A percentile compares a stretch with the other conserved stretches of the same genome.
Evolutionary conservation across 2,329 filamentous ascomycete species (phyloP).

Genomic region (Aspergillus ibericus): DNA sequence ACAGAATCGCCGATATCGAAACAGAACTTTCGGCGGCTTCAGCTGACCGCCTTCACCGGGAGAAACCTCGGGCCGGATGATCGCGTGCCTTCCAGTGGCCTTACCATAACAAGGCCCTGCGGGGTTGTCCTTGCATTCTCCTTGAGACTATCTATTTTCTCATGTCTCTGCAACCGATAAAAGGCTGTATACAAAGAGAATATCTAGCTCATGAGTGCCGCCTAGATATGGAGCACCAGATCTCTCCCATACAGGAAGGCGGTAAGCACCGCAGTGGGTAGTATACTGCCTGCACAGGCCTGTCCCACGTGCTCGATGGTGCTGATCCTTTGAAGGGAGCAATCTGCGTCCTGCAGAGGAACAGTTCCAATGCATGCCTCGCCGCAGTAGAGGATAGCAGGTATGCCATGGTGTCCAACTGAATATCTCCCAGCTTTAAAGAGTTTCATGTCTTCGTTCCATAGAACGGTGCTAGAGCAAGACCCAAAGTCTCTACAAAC

Average conservation of each 20-base stretch:
- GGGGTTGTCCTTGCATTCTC: background rate
- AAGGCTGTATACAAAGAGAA: background rate
- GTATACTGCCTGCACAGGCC: background rate
- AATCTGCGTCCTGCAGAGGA: background rate
- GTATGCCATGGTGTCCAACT: too few species aligned
- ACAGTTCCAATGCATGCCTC: too few species aligned
- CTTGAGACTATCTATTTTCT: background rate
- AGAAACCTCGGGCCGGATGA: slow-evolving; percentile 15
- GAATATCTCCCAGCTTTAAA: too few species aligned
- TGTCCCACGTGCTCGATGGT: too few species aligned
- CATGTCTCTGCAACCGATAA: background rate
- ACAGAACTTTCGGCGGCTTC: slow-evolving; percentile 18
- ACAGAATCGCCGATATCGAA: slow-evolving; percentile 14
- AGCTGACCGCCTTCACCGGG: slow-evolving; percentile 18
- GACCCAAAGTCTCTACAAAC: too few species aligned
- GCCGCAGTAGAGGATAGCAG: too few species aligned
- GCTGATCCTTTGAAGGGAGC: background rate
- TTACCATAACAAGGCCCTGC: background rate
- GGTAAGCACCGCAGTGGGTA: background rate
- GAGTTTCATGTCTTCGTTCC: too few species aligned
- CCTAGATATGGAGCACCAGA: background rate
- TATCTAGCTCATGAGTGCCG: background rate
- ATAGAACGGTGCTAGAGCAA: too few species aligned
- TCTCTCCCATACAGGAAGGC: background rate
- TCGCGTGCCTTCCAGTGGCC: background rate